Evolutionary conservation across 1,139 yeast genomes (phyloP).

Genomic region (Kurtzmaniella quercitrusa): DNA sequence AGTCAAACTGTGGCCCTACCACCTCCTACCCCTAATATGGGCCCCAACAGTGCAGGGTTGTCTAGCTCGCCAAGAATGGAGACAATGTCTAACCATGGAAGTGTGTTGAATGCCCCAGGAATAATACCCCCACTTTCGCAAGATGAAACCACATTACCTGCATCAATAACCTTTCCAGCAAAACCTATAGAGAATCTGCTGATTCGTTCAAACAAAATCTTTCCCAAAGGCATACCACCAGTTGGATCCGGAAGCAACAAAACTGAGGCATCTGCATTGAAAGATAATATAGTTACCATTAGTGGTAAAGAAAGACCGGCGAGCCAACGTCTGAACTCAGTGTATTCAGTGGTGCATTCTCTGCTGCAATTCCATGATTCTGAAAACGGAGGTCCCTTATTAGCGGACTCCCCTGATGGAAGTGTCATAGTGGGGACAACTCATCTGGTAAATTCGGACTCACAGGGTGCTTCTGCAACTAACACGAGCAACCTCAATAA

Average conservation of each 20-base stretch:
- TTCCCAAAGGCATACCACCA: constrained; percentile 1
- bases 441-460: background rate
- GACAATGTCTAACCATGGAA: constrained; percentile 6
- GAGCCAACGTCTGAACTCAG: constrained; percentile 8
- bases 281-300: constrained; percentile 6
- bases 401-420: constrained; percentile 6
- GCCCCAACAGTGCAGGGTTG: constrained; percentile 4
- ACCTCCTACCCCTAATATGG: constrained; percentile 1
- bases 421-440: constrained; percentile 5
- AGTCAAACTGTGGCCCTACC: constrained; percentile 2
- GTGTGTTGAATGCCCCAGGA: constrained; percentile 7
- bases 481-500: background rate
- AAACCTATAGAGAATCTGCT: background rate
- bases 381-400: background rate
- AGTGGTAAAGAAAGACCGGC: constrained; percentile 9
- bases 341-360: constrained; percentile 7
- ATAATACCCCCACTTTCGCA: background rate
- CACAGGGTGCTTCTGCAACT: background rate
- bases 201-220: background rate
- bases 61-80: constrained; percentile 4
- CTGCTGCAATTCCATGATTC: constrained; percentile 2
- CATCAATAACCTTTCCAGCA: background rate
- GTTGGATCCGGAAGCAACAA: background rate
- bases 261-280: constrained; percentile 1
- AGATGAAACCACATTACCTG: constrained; percentile 4